Evolutionary conservation across 139 green algal genomes (phyloP), one percentile per base, ranked within the genome.

Genomic region (Tetraselmis chui): DNA sequence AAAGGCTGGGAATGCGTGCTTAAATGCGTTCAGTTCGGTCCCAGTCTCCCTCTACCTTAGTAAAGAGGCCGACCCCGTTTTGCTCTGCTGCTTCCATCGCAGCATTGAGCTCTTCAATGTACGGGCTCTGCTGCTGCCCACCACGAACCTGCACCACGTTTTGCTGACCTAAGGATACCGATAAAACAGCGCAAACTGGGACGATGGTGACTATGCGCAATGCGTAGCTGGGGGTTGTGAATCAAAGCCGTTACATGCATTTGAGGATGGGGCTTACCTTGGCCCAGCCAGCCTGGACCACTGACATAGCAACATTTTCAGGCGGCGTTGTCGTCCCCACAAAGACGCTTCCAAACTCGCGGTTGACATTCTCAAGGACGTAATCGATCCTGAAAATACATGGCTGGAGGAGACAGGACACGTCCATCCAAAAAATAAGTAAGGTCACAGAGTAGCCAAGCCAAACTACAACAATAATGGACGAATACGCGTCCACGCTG

Each of bases 341-440:
- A 84, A 98, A 98, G 0, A 99, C 89, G 18, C 86, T 93, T 79
- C 96, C 96, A 86, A 99, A 99, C 86, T 98, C 95, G 2, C 93
- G 88, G 45, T 88, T 89, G 23, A 95, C 91, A 30, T 85, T 87
- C 80, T 96, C 92, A 29, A 99, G 88, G 1, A 86, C 86, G 80
- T 98, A 98, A 86, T 99, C 95, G 29, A 98, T 90, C 29, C 91
- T 92, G 84, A 99, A 99, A 26, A 94, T 89, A 74, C 89, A 92
- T 28, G 86, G 77, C 91, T 95, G 90, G 82, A 82, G 2, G 28
- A 28, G 27, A 18, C 2, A 26, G 45, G n/a, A 29, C 28, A 1
- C 0, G n/a, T n/a, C n/a, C n/a, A n/a, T n/a, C n/a, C n/a, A n/a
- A n/a, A n/a, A n/a, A n/a, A n/a, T n/a, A n/a, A n/a, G n/a, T n/a